A percentile compares a stretch with the other conserved stretches of the same genome.
Evolutionary conservation across 2,329 filamentous ascomycete genomes (phyloP).

Genomic region (Clonostachys solani): DNA sequence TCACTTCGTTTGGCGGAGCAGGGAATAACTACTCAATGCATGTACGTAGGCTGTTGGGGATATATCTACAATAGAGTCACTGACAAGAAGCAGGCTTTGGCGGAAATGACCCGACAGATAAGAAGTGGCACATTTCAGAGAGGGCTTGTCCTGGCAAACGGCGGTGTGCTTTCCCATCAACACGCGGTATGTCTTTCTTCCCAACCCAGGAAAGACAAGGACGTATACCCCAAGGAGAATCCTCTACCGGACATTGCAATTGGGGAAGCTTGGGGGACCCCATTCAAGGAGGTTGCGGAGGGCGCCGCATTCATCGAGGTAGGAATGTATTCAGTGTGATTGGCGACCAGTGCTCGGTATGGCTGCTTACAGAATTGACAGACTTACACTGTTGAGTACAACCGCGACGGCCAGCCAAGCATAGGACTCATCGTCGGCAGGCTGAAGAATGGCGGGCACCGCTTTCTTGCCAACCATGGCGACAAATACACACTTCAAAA

Average conservation of each 20-base stretch:
- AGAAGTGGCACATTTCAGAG: conserved; percentile 36
- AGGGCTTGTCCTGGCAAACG: conserved; percentile 61
- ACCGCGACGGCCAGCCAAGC: conserved; percentile 10
- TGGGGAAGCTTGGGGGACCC: conserved; percentile 3
- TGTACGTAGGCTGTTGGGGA: conserved; percentile 25
- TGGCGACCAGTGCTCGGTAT: neutral
- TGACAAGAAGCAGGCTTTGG: conserved; percentile 27
- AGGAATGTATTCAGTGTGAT: neutral
- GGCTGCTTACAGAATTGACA: conserved; percentile 1
- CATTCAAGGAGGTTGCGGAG: conserved; percentile 8
- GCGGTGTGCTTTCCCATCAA: conserved; percentile 62
- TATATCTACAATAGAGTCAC: neutral
- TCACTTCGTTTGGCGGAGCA: conserved; percentile 66
- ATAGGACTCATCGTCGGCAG: conserved; percentile 13
- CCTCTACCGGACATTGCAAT: conserved; percentile 4
- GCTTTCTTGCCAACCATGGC: conserved; percentile 20
- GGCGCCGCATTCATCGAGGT: conserved; percentile 17
- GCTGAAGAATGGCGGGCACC: conserved; percentile 8
- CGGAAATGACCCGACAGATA: conserved; percentile 50
- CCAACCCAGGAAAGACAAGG: conserved; percentile 18
- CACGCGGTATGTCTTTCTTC: conserved; percentile 55
- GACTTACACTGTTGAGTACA: conserved; percentile 24
- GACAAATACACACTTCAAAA: conserved; percentile 8
- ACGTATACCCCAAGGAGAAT: conserved; percentile 8
- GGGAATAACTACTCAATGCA: conserved; percentile 72